Base-by-base conservation (phyloP, 768 basidiomycete genomes). In the Tremella fuciformis region DNA sequence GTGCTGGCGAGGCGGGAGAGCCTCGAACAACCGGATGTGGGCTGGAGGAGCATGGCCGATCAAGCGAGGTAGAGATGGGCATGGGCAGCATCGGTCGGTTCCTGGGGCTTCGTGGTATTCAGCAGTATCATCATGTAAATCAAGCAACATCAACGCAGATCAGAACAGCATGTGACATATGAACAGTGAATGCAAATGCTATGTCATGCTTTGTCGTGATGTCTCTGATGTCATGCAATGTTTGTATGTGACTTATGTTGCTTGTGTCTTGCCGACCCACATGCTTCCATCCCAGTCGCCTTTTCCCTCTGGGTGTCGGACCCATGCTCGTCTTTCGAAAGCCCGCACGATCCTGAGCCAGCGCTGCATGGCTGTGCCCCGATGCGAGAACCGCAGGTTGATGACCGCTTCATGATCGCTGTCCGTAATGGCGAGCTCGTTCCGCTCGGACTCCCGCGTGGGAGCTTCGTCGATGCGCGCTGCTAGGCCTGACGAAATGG, bases 21-120 rank as follows among this genome's bases (percentile, higher is more conserved):
- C 13, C 34, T 48, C 29, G 22, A 65, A 44, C 18, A 40, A 18
- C 38, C 52, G 9, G 65, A 67, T 50, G 67, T 65, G 24, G 70
- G 70, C 3, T 72, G 70, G 70, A 65, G 70, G 40, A 67, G 67
- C 53, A 57, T 71, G 65, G 56, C 59, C 8, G 39, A 55, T 41
- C 59, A 63, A 55, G 50, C 50, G 22, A 40, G 18, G 16, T 16
- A n/a, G 34, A 29, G 6, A 29, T 9, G 37, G 25, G 9, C 47
- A 19, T 24, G 19, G 42, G 13, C 13, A 57, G 34, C 18, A 55
- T 38, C n/a, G 18, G 11, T 46, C 42, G 29, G 4, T 34, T 34
- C 29, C 29, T 34, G 29, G 11, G 29, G 29, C 6, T 34, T 34
- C 26, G 6, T 22, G 42, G n/a, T 46, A 18, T 4, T 46, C 4